Evolutionary conservation across 2,329 filamentous ascomycete species (phyloP).

Genomic region (Alternaria sp.): DNA sequence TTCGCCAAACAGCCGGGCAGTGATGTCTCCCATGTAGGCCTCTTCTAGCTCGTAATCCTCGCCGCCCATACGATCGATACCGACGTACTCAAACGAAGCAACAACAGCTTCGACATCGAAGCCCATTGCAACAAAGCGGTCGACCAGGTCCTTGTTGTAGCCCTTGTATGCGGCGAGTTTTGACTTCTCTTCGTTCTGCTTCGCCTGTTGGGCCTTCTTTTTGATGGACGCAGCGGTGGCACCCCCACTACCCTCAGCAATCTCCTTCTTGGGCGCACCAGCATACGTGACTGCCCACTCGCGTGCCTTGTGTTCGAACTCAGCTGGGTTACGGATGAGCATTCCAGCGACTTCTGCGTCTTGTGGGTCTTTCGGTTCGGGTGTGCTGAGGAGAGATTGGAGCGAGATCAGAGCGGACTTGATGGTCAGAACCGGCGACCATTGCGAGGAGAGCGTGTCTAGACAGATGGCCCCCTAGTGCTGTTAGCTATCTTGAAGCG

Average conservation of each 20-base stretch:
- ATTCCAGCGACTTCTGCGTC: constrained; percentile 94
- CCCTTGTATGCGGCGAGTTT: constrained; percentile 75
- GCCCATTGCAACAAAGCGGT: constrained; percentile 89
- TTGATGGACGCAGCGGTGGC: constrained; percentile 63
- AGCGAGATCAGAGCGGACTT: constrained; percentile 94
- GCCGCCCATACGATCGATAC: constrained; percentile 80
- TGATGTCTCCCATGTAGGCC: constrained; percentile 89
- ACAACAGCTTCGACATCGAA: constrained; percentile 90
- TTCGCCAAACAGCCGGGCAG: constrained; percentile 83
- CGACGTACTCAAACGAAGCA: constrained; percentile 80
- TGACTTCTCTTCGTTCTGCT: constrained; percentile 67
- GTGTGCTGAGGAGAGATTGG: constrained; percentile 89
- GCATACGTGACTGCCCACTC: constrained; percentile 91
- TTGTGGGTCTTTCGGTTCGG: constrained; percentile 95
- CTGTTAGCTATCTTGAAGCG: constrained; percentile 30
- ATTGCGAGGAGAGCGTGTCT: constrained; percentile 86
- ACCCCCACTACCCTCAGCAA: constrained; percentile 63
- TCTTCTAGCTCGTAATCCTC: constrained; percentile 88
- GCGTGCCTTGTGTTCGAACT: constrained; percentile 82
- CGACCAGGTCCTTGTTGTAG: constrained; percentile 84
- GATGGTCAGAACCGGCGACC: constrained; percentile 96
- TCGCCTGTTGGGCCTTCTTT: constrained; percentile 62
- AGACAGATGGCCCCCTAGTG: constrained; percentile 91
- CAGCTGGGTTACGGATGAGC: constrained; percentile 79
- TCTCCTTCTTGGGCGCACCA: constrained; percentile 70